These are phyloP conservation scores for Podaxis sp. DNA, from an alignment of 768 basidiomycete species.

Conservation along the genomic window DNA sequence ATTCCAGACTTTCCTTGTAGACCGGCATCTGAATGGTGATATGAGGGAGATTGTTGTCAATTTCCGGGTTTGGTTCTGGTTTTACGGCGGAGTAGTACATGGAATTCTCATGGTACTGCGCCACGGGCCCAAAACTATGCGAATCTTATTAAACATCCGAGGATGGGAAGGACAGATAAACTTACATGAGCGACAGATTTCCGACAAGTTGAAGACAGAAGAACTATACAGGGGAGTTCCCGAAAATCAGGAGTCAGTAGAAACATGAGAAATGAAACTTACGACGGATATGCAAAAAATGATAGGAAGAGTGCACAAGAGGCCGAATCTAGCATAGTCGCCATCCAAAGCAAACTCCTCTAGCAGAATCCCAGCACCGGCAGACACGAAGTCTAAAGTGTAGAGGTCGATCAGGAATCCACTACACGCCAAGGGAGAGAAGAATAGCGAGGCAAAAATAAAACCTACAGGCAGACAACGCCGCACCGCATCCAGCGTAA, in stretches of 20 bases:
- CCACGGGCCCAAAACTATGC: slow-evolving; percentile 67
- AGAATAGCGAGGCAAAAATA: slow-evolving; percentile 4
- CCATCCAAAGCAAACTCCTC: slow-evolving; percentile 71
- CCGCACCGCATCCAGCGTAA: slow-evolving; percentile 68
- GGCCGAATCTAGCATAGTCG: slow-evolving; percentile 56
- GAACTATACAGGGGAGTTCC: slow-evolving; percentile 45
- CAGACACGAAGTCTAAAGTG: slow-evolving; percentile 54
- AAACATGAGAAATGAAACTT: slow-evolving; percentile 24
- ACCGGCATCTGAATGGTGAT: slow-evolving; percentile 84
- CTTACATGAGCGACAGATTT: slow-evolving; percentile 58
- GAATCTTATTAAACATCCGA: background rate
- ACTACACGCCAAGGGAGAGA: slow-evolving; percentile 1
- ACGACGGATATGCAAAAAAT: slow-evolving; percentile 78
- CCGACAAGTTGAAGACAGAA: slow-evolving; percentile 72
- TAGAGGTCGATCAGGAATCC: slow-evolving; percentile 1
- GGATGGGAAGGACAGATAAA: background rate
- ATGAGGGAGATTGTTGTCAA: slow-evolving; percentile 71
- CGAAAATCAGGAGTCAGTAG: background rate
- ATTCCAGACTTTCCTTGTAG: slow-evolving; percentile 77
- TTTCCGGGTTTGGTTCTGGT: slow-evolving; percentile 62
- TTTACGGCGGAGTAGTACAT: slow-evolving; percentile 75
- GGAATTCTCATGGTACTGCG: slow-evolving; percentile 83
- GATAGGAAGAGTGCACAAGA: slow-evolving; percentile 64
- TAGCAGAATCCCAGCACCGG: slow-evolving; percentile 57
- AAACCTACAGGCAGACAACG: slow-evolving; percentile 56